Base-by-base conservation (phyloP, 805 yeast genomes). In the Kodamaea jinghongensis region DNA sequence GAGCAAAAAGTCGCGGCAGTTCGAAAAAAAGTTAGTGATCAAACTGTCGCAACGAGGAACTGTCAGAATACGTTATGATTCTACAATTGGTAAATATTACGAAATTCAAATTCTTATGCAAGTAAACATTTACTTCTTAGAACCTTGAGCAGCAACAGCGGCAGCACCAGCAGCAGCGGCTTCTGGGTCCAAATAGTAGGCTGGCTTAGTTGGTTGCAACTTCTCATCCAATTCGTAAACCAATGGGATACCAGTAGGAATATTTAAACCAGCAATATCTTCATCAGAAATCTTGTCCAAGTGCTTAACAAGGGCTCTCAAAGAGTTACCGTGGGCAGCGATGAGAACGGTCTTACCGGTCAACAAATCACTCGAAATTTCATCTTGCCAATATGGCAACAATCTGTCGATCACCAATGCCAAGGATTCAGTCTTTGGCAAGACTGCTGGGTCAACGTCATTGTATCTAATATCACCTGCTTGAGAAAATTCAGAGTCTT, bases 101-200 rank as follows among this genome's bases (percentile, higher is more conserved):
- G 23, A 20, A 20, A 20, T 6, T 20, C 23, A 20, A 20, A 6
- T 6, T 20, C 5, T 8, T 20, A 20, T 20, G 23, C 23, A 20
- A 20, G 7, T 20, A 20, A 20, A 8, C n/a, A 29, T 7, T 43
- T 60, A 63, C 53, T 66, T 65, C 63, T 68, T 68, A 27, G 66
- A 52, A 30, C 98, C 98, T 76, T 90, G 98, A 58, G 87, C 87
- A 58, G 97, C 98, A 57, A 90, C 98, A 46, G 96, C 96, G 63
- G 97, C 97, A 52, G 97, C 98, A 78, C 98, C 98, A 41, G 96
- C 96, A 51, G 90, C 96, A 61, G 98, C 98, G 61, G 97, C 98
- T 76, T 88, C 97, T 60, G 98, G 98, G 75, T 90, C 98, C 72
- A 90, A 83, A 83, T 90, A 90, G 80, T 90, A 88, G 56, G 95